A percentile compares a stretch with the other conserved stretches of the same genome.
phyloP scores from a whole-genome alignment of 768 basidiomycete species.

The Rhizopogon vinicolor region DNA sequence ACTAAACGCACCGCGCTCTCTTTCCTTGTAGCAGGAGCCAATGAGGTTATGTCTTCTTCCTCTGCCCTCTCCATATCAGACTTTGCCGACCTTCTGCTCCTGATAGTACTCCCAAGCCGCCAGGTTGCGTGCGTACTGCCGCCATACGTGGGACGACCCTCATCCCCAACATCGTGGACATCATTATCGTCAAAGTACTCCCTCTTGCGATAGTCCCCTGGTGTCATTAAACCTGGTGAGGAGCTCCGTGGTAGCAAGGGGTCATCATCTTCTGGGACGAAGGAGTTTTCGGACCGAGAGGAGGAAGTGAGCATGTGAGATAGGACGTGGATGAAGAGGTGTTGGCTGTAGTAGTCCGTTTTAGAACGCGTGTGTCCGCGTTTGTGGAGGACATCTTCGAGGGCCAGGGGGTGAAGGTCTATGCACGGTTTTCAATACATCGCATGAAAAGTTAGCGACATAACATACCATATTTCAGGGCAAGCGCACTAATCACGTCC shows the following conservation, averaged over 20 bases:
- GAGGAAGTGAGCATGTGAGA: constrained; percentile 48
- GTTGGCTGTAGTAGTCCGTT: constrained; percentile 64
- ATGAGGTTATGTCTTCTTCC: neutral
- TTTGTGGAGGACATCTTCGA: constrained; percentile 65
- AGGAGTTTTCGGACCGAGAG: constrained; percentile 6
- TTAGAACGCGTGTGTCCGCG: constrained; percentile 56
- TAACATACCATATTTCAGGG: constrained; percentile 59
- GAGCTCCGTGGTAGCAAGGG: constrained; percentile 19
- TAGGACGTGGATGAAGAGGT: constrained; percentile 67
- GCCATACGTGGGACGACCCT: neutral
- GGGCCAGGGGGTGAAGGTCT: constrained; percentile 68
- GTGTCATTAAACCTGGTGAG: constrained; percentile 22
- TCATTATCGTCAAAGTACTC: neutral
- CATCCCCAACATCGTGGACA: neutral
- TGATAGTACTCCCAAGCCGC: constrained; percentile 2
- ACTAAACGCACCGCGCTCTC: constrained; percentile 6
- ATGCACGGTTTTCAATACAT: constrained; percentile 2
- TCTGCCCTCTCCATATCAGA: neutral
- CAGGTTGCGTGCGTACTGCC: constrained; percentile 5
- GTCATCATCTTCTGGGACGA: constrained; percentile 1
- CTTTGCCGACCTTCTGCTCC: neutral
- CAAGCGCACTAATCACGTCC: constrained; percentile 68
- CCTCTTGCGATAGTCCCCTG: constrained; percentile 2
- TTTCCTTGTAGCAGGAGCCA: neutral
- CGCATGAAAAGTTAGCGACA: constrained; percentile 1